Conservation (phyloP, 2,329 filamentous ascomycete genomes). For the Graphilbum ipis-grandicollis region DNA sequence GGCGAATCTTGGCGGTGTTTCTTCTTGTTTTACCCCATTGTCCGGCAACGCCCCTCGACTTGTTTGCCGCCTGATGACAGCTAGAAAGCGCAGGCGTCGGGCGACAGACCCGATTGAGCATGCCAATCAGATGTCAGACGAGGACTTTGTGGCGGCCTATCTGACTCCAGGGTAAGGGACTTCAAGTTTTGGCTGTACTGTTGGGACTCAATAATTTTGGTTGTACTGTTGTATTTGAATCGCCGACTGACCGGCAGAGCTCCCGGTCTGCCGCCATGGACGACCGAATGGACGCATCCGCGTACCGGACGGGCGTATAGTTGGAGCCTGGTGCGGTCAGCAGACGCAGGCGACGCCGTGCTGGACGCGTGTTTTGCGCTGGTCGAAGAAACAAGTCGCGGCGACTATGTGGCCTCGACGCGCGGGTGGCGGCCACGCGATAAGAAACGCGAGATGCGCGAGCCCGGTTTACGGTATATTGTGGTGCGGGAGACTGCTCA, state of each 20-base stretch:
- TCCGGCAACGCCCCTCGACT: not conserved
- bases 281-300: constrained; percentile 32
- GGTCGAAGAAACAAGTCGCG: constrained; percentile 44
- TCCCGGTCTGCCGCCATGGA: constrained; percentile 10
- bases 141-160: constrained; percentile 30
- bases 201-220: not conserved
- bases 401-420: constrained; percentile 45
- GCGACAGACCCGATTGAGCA: constrained; percentile 23
- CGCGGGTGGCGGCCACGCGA: constrained; percentile 42
- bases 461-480: constrained; percentile 50
- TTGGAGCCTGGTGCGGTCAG: constrained; percentile 24
- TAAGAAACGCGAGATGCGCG: constrained; percentile 53
- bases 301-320: constrained; percentile 21
- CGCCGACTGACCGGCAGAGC: constrained; percentile 2
- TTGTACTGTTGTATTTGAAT: not conserved
- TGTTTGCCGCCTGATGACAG: constrained; percentile 4
- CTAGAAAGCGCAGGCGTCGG: constrained; percentile 5
- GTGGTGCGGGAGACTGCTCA: constrained; percentile 23
- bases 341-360: constrained; percentile 22
- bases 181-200: not conserved
- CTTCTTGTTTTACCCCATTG: not conserved
- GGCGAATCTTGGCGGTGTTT: too few relatives aligned
- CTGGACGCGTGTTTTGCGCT: constrained; percentile 35
- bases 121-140: constrained; percentile 29
- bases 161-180: constrained; percentile 29